These are phyloP conservation scores for Posidonia oceanica DNA, from an alignment of 116 monocot species.

Conservation along the genomic window DNA sequence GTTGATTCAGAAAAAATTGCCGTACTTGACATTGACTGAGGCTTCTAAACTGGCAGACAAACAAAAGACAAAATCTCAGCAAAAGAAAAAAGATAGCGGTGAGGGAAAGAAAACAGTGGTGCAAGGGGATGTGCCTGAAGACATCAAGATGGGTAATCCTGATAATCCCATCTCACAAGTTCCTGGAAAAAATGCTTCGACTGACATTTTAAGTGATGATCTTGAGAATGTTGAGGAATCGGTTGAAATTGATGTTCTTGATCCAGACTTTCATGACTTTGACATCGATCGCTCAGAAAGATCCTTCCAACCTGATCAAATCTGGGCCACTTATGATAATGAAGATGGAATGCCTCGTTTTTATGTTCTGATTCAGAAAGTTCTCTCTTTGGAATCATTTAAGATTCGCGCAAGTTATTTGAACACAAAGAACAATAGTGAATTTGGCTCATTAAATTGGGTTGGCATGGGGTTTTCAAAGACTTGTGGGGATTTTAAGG, in stretches of 20 bases:
- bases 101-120: conserved; percentile 6
- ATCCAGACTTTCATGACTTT: conserved; percentile 71
- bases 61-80: conserved; percentile 21
- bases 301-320: conserved; percentile 38
- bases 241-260: conserved; percentile 50
- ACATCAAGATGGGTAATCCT: not conserved
- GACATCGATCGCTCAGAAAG: conserved; percentile 50
- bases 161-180: not conserved
- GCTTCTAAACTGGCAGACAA: conserved; percentile 16
- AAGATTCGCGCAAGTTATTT: conserved; percentile 63
- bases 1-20: conserved; percentile 28
- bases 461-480: conserved; percentile 53
- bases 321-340: conserved; percentile 71
- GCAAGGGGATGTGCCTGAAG: not conserved
- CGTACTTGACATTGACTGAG: conserved; percentile 18
- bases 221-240: conserved; percentile 7
- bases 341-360: conserved; percentile 84
- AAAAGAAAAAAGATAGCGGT: conserved; percentile 23
- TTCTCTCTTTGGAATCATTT: conserved; percentile 62
- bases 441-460: conserved; percentile 60
- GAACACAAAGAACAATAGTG: conserved; percentile 51
- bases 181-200: conserved; percentile 1
- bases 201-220: not conserved
- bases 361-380: conserved; percentile 57
- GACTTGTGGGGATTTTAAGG: conserved; percentile 56